A percentile compares a stretch with the other conserved stretches of the same genome.
Conservation (phyloP, 2,329 filamentous ascomycete genomes). For the Claviceps spartinae region DNA sequence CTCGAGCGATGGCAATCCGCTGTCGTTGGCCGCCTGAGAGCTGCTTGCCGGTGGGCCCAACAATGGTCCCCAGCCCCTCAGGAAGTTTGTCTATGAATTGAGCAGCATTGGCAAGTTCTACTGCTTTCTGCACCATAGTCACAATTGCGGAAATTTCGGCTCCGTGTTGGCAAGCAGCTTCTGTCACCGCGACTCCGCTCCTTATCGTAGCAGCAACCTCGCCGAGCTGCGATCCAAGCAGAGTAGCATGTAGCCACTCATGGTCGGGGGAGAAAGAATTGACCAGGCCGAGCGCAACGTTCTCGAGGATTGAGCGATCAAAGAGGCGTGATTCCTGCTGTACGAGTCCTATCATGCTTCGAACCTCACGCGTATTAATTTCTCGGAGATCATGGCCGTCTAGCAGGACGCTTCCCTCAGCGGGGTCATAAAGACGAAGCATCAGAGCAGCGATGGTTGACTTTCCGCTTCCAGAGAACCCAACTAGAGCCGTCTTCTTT, state of each 20-base stretch:
- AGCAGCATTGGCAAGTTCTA: neutral
- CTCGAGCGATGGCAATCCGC: constrained; percentile 40
- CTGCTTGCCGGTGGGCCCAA: constrained; percentile 47
- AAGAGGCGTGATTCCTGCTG: constrained; percentile 50
- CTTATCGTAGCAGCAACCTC: neutral
- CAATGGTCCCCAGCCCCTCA: constrained; percentile 12
- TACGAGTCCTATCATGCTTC: constrained; percentile 41
- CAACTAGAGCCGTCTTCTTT: constrained; percentile 56
- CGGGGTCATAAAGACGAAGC: constrained; percentile 50
- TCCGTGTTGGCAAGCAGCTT: neutral
- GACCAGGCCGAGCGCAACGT: constrained; percentile 30
- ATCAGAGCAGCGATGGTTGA: constrained; percentile 53
- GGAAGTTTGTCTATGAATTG: constrained; percentile 1
- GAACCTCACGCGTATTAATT: constrained; percentile 44
- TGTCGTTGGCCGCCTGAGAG: constrained; percentile 52
- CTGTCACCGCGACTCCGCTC: neutral
- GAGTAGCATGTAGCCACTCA: constrained; percentile 22
- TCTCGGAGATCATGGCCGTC: constrained; percentile 32
- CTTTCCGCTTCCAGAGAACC: constrained; percentile 54
- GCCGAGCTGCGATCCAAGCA: neutral
- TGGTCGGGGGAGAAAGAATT: constrained; percentile 29
- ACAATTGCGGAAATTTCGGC: neutral
- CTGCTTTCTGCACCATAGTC: neutral
- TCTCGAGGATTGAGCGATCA: constrained; percentile 40
- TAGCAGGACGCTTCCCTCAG: constrained; percentile 23